These are phyloP conservation scores for Parsonsia alboflavescens DNA, from an alignment of 257 asterid genomes.

Conservation along the genomic window DNA sequence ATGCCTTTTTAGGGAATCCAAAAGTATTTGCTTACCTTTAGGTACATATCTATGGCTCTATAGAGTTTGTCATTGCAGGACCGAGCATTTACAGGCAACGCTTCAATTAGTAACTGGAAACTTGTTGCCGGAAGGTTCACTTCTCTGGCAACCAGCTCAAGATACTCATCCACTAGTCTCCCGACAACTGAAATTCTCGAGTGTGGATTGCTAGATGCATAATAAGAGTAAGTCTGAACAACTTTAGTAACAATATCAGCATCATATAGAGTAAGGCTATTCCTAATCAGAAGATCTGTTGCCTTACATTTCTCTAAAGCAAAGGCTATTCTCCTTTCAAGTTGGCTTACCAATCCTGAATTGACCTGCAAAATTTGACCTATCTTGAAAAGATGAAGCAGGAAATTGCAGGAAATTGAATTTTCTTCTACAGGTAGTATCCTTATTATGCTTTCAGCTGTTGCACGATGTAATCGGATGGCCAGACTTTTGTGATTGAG, in stretches of 20 bases:
- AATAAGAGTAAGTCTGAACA: slow-evolving; percentile 21
- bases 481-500: slow-evolving; percentile 14
- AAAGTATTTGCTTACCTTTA: slow-evolving; percentile 16
- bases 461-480: slow-evolving; percentile 21
- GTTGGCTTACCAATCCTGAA: slow-evolving; percentile 17
- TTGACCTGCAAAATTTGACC: slow-evolving; percentile 20
- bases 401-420: slow-evolving; percentile 32
- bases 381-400: slow-evolving; percentile 27
- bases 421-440: slow-evolving; percentile 23
- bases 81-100: slow-evolving; percentile 27
- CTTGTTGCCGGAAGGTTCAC: slow-evolving; percentile 19
- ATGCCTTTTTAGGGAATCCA: neutral
- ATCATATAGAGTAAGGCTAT: slow-evolving; percentile 20
- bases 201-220: slow-evolving; percentile 12
- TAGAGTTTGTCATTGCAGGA: slow-evolving; percentile 27
- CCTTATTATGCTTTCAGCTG: slow-evolving; percentile 26
- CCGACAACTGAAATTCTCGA: slow-evolving; percentile 16
- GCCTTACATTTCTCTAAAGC: slow-evolving; percentile 22
- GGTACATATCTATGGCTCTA: slow-evolving; percentile 28
- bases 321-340: slow-evolving; percentile 24
- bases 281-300: slow-evolving; percentile 26
- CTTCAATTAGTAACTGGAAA: slow-evolving; percentile 23
- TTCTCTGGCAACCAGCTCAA: slow-evolving; percentile 18
- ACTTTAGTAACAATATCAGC: slow-evolving; percentile 19
- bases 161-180: slow-evolving; percentile 29